These are phyloP conservation scores for Tolypocladium ovalisporum DNA, from an alignment of 2,329 filamentous ascomycete genomes.

Conservation along the genomic window DNA sequence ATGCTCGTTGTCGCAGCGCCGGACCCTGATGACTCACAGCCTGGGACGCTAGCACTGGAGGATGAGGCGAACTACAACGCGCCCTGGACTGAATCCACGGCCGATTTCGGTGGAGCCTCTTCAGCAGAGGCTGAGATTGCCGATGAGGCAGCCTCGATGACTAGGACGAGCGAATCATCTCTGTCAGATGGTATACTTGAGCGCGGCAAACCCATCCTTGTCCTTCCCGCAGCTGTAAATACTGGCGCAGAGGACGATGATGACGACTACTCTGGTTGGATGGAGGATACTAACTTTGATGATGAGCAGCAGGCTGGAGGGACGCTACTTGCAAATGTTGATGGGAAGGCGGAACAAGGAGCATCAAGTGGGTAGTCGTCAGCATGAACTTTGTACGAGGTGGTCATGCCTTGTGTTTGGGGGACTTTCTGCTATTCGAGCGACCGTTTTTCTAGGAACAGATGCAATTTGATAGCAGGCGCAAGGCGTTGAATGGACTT, in stretches of 20 bases:
- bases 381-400: background rate
- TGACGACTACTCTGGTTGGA: conserved; percentile 25
- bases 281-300: conserved; percentile 15
- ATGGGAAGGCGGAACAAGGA: background rate
- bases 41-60: conserved; percentile 36
- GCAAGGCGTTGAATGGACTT: background rate
- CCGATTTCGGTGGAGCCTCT: background rate
- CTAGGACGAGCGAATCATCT: background rate
- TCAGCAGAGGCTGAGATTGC: conserved; percentile 6
- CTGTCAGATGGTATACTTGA: background rate
- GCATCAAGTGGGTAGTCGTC: background rate
- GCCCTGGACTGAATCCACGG: conserved; percentile 6
- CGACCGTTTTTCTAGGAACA: background rate
- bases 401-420: background rate
- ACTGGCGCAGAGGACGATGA: conserved; percentile 14
- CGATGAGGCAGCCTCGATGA: background rate
- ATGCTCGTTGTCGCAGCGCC: conserved; percentile 57
- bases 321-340: background rate
- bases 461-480: background rate
- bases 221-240: conserved; percentile 6
- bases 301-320: conserved; percentile 3
- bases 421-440: background rate
- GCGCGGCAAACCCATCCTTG: conserved; percentile 5
- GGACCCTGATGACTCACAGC: conserved; percentile 49
- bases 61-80: conserved; percentile 11